phyloP scores from a whole-genome alignment of 108 stramenopile genomes.

The Cyclotella atomus region DNA sequence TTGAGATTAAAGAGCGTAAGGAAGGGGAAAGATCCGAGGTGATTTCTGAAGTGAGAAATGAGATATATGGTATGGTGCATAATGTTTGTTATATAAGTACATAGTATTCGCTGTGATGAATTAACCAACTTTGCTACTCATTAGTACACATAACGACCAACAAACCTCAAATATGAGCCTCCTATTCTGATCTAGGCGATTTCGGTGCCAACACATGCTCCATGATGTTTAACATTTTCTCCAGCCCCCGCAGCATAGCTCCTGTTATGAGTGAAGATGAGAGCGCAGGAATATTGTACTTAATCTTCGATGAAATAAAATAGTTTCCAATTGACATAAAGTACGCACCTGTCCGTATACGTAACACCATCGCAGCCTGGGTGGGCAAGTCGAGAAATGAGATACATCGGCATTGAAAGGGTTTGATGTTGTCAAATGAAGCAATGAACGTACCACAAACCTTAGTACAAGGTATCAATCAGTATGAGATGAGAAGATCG shows the following conservation, averaged over 20 bases:
- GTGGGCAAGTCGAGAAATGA: background rate
- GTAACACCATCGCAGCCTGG: constrained; percentile 1
- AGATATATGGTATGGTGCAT: too few species aligned
- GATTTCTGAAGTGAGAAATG: too few species aligned
- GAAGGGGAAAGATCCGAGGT: constrained; percentile 5
- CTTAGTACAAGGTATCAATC: background rate
- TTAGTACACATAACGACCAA: too few species aligned
- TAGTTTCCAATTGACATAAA: too few species aligned
- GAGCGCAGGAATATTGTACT: too few species aligned
- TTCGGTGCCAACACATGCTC: background rate
- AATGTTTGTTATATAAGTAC: too few species aligned
- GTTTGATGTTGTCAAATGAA: background rate
- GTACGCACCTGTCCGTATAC: background rate
- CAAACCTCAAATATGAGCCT: too few species aligned
- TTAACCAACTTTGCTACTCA: too few species aligned
- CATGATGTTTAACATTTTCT: background rate
- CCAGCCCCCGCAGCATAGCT: background rate
- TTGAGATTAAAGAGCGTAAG: constrained; percentile 17
- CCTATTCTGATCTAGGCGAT: too few species aligned
- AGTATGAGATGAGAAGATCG: background rate
- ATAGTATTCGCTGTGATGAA: too few species aligned
- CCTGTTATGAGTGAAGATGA: too few species aligned
- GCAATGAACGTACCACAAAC: background rate
- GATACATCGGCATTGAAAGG: background rate
- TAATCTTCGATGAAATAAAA: too few species aligned